Percentiles rank a stretch among this genome's conserved stretches.
Evolutionary conservation across 2,329 filamentous ascomycete genomes (phyloP).

Genomic region (Lasiodiplodia sp.): DNA sequence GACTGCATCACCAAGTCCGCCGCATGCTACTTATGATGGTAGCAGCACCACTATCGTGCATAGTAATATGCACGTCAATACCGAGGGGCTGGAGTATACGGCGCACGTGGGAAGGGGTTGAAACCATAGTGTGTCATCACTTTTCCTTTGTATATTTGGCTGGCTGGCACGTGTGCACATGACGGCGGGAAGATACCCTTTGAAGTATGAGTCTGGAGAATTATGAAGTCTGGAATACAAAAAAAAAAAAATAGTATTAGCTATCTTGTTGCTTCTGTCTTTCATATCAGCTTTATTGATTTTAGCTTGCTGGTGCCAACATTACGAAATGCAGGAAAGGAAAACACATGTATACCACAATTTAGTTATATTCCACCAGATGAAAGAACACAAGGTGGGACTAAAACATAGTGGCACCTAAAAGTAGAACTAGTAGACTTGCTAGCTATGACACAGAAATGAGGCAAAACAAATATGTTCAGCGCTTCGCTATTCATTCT

Average conservation of each 20-base stretch:
- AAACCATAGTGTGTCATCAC: neutral
- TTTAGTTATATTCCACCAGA: neutral
- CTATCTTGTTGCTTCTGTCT: no score
- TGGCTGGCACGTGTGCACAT: neutral
- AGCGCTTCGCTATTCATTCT: conserved; percentile 12
- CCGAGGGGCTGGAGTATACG: conserved; percentile 11
- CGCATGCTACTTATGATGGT: neutral
- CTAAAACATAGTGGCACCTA: neutral
- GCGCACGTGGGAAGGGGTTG: conserved; percentile 9
- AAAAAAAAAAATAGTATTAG: no score
- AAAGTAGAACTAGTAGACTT: conserved; percentile 2
- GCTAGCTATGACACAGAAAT: neutral
- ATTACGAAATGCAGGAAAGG: neutral
- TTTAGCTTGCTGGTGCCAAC: neutral
- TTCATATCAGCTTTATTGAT: no score
- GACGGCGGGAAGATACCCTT: conserved; percentile 3
- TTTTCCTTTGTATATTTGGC: neutral
- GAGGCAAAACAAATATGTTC: neutral
- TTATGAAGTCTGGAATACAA: neutral
- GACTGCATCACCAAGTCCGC: neutral
- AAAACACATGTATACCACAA: neutral
- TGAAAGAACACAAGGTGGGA: neutral
- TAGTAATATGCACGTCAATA: neutral
- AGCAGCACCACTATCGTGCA: neutral
- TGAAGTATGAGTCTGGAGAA: neutral